A percentile compares a stretch with the other conserved stretches of the same genome.
Evolutionary conservation across 768 basidiomycete genomes (phyloP).

Genomic region (Leccinum ochraceum): DNA sequence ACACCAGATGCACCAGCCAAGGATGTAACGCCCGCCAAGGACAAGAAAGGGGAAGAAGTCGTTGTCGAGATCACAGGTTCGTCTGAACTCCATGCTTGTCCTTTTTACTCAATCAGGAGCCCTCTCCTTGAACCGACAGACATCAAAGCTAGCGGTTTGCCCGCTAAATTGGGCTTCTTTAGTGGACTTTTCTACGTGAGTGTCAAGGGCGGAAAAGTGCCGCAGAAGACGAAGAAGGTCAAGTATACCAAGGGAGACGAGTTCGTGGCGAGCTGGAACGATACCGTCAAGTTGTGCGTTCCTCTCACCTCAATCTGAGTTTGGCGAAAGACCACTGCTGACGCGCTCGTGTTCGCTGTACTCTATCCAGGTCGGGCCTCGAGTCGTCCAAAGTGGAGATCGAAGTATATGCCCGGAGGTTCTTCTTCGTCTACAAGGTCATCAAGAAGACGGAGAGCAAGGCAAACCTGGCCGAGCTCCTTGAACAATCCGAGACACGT

Average conservation of each 20-base stretch:
- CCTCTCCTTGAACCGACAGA: constrained; percentile 12
- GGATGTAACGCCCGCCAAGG: constrained; percentile 3
- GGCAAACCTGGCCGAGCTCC: constrained; percentile 33
- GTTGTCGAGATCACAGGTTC: constrained; percentile 32
- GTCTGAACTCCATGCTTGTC: neutral
- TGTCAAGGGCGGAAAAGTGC: constrained; percentile 30
- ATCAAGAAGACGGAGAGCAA: constrained; percentile 37
- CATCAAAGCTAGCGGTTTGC: constrained; percentile 37
- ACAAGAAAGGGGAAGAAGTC: constrained; percentile 17
- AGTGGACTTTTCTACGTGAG: constrained; percentile 30
- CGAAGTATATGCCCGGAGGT: constrained; percentile 33
- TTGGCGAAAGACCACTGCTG: neutral
- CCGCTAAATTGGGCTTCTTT: constrained; percentile 34
- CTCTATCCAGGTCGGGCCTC: constrained; percentile 26
- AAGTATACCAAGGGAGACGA: constrained; percentile 29
- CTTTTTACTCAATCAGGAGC: neutral
- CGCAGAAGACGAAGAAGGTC: constrained; percentile 29
- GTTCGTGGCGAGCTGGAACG: constrained; percentile 32
- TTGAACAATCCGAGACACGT: constrained; percentile 34
- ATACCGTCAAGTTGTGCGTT: constrained; percentile 30
- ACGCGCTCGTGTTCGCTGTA: neutral
- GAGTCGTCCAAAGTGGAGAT: constrained; percentile 36
- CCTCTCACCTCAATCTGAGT: neutral
- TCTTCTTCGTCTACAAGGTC: constrained; percentile 35
- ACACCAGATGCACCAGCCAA: constrained; percentile 9